A percentile compares a stretch with the other conserved stretches of the same genome.
Conservation (phyloP, 164 flowering plant species). For the Cinnamomum micranthum region DNA sequence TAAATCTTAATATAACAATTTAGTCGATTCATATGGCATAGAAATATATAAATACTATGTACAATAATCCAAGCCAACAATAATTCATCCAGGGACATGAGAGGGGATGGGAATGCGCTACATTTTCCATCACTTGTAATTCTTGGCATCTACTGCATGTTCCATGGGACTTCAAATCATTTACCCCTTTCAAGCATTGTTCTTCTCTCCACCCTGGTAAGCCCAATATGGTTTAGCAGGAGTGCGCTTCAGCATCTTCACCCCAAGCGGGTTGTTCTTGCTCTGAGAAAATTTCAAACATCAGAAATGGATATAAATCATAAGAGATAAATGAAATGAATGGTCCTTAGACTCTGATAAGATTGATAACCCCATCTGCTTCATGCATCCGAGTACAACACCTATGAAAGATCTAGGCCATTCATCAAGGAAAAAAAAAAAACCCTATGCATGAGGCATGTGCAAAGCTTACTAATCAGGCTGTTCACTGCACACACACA, state of each 20-base stretch:
- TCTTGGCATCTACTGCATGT: neutral
- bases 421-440: no score
- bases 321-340: neutral
- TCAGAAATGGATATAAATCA: neutral
- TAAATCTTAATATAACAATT: neutral
- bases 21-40: neutral
- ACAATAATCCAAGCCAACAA: neutral
- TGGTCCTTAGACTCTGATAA: no score
- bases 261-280: constrained; percentile 69
- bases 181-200: constrained; percentile 29
- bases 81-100: neutral
- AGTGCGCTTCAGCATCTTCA: constrained; percentile 65
- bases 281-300: constrained; percentile 43
- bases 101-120: neutral
- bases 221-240: constrained; percentile 64
- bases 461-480: neutral
- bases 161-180: neutral
- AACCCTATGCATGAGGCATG: neutral
- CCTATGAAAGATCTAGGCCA: neutral
- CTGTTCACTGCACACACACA: no score
- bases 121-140: neutral
- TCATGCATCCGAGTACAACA: neutral
- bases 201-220: constrained; percentile 20
- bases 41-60: neutral
- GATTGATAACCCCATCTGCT: neutral